Evolutionary conservation across 257 asterid species (phyloP).

Genomic region (Linaria vulgaris): DNA sequence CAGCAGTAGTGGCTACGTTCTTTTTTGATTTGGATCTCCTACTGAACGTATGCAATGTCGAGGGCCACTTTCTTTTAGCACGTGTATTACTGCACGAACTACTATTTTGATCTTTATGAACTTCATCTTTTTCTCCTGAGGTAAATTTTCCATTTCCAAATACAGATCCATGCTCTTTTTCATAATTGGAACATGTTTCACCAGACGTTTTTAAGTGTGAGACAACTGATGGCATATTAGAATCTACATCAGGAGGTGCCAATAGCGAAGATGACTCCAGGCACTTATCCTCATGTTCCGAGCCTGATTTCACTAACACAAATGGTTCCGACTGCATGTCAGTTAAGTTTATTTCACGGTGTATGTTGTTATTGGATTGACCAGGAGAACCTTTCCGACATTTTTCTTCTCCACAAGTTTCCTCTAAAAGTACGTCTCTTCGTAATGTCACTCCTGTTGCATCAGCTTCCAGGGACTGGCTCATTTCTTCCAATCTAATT

Average conservation of each 20-base stretch:
- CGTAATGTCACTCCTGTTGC: neutral
- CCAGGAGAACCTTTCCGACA: conserved; percentile 26
- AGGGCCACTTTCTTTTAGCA: conserved; percentile 33
- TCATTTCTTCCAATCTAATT: conserved; percentile 23
- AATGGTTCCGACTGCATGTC: conserved; percentile 16
- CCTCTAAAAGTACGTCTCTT: conserved; percentile 28
- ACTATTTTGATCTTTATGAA: conserved; percentile 27
- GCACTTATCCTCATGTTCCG: conserved; percentile 31
- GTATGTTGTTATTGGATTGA: conserved; percentile 9
- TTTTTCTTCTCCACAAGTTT: conserved; percentile 17
- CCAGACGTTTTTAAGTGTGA: conserved; percentile 21
- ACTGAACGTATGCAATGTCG: conserved; percentile 46
- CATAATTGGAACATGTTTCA: conserved; percentile 18
- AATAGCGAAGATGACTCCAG: conserved; percentile 14
- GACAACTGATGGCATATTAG: conserved; percentile 24
- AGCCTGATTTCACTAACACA: conserved; percentile 22
- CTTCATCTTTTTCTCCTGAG: conserved; percentile 28
- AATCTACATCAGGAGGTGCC: conserved; percentile 25
- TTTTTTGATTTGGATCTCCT: conserved; percentile 49
- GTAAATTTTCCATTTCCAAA: conserved; percentile 7
- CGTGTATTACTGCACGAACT: conserved; percentile 20
- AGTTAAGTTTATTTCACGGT: conserved; percentile 22
- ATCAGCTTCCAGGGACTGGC: conserved; percentile 5
- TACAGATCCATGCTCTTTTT: neutral
- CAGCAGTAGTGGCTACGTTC: conserved; percentile 27